A percentile compares a stretch with the other conserved stretches of the same genome.
phyloP scores from a whole-genome alignment of 75 land plant species.

The Picea glauca region DNA sequence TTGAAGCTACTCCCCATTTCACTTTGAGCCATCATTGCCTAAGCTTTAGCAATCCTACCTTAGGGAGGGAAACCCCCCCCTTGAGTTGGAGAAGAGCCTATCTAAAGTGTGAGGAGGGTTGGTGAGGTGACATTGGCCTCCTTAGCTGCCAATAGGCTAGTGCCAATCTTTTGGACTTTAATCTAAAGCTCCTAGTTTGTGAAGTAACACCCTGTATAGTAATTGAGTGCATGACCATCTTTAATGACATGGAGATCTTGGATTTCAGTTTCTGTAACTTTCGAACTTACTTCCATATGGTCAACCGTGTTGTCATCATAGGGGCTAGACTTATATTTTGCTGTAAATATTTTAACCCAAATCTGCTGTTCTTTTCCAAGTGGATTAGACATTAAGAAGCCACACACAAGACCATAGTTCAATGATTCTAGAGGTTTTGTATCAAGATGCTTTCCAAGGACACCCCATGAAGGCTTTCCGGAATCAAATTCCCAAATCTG shows the following conservation, averaged over 20 bases:
- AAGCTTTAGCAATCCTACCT: no score
- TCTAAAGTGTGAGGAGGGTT: no score
- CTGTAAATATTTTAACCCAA: neutral
- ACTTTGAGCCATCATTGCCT: no score
- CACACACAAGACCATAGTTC: neutral
- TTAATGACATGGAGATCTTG: neutral
- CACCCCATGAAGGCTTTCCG: neutral
- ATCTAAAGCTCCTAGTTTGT: no score
- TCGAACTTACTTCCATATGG: neutral
- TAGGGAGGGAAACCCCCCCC: no score
- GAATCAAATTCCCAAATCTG: neutral
- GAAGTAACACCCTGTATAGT: neutral
- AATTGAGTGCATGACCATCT: conserved; percentile 2
- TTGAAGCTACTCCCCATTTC: no score
- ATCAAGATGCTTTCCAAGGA: neutral
- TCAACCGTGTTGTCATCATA: neutral
- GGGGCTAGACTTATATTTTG: neutral
- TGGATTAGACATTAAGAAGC: neutral
- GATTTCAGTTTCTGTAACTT: neutral
- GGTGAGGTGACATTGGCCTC: no score
- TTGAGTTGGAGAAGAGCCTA: no score
- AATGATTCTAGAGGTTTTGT: neutral
- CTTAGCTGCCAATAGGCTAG: no score
- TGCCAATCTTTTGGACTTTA: no score
- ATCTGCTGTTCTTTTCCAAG: neutral